Evolutionary conservation across 257 asterid species (phyloP).

Genomic region (Ehretia macrophylla): DNA sequence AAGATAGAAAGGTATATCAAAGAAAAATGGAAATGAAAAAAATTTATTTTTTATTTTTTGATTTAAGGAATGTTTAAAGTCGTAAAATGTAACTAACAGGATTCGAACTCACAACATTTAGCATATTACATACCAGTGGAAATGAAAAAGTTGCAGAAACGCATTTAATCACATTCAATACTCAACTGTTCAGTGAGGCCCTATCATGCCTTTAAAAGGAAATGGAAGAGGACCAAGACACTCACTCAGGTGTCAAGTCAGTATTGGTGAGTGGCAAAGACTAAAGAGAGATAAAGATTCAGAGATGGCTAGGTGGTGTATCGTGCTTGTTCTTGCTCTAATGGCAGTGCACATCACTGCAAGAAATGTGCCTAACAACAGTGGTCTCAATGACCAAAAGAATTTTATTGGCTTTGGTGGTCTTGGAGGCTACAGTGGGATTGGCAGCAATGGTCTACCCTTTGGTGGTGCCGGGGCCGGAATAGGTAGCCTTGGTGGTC

Average conservation of each 20-base stretch:
- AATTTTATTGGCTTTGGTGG: conserved; percentile 34
- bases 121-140: no score
- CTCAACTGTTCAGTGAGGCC: neutral
- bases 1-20: no score
- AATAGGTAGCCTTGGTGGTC: conserved; percentile 22
- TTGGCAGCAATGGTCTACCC: conserved; percentile 40
- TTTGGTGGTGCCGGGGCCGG: conserved; percentile 38
- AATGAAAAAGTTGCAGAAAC: neutral
- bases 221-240: neutral
- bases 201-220: neutral
- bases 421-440: conserved; percentile 36
- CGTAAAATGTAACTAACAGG: no score
- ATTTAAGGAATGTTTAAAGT: no score
- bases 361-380: conserved; percentile 32
- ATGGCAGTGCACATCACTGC: conserved; percentile 29
- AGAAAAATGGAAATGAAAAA: no score
- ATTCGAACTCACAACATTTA: no score
- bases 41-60: no score
- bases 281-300: conserved; percentile 6
- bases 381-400: conserved; percentile 30
- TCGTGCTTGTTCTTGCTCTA: conserved; percentile 27
- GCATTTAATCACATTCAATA: neutral
- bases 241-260: neutral
- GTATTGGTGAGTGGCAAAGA: no score
- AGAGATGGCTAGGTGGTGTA: conserved; percentile 29